phyloP scores from a whole-genome alignment of 306 rosid genomes.

The Sophora flavescens region DNA sequence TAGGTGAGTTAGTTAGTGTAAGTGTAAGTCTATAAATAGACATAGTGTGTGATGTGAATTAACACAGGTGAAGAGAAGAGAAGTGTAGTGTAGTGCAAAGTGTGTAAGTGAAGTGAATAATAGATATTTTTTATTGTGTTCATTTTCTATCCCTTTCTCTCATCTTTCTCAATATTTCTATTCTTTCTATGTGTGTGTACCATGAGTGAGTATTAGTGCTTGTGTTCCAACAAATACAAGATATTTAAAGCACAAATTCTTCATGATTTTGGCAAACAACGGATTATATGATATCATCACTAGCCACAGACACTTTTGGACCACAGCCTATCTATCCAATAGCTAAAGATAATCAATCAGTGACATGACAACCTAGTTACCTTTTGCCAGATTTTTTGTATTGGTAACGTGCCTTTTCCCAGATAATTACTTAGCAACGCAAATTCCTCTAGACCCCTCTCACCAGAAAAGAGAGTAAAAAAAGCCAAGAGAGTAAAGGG shows the following conservation, averaged over 20 bases:
- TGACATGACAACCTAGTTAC: not conserved
- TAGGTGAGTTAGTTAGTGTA: too few relatives aligned
- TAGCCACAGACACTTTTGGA: constrained; percentile 27
- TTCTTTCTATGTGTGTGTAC: too few relatives aligned
- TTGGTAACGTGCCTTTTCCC: not conserved
- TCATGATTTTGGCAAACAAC: constrained; percentile 10
- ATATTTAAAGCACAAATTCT: not conserved
- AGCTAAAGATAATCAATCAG: constrained; percentile 26
- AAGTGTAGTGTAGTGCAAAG: too few relatives aligned
- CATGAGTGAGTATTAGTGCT: too few relatives aligned
- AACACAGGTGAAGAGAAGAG: too few relatives aligned
- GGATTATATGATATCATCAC: not conserved
- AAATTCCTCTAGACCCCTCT: not conserved
- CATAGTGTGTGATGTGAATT: too few relatives aligned
- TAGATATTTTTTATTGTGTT: too few relatives aligned
- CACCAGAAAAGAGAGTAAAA: not conserved
- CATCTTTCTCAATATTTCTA: too few relatives aligned
- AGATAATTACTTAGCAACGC: constrained; percentile 7
- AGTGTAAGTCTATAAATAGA: too few relatives aligned
- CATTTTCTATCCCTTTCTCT: too few relatives aligned
- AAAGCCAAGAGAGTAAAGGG: not conserved
- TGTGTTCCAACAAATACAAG: too few relatives aligned
- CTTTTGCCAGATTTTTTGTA: not conserved
- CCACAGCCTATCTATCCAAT: constrained; percentile 12
- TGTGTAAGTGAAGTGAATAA: too few relatives aligned